Percentiles rank a stretch among this genome's conserved stretches.
These are phyloP conservation scores for Termitomyces heimii DNA, from an alignment of 768 basidiomycete genomes.

Conservation along the genomic window DNA sequence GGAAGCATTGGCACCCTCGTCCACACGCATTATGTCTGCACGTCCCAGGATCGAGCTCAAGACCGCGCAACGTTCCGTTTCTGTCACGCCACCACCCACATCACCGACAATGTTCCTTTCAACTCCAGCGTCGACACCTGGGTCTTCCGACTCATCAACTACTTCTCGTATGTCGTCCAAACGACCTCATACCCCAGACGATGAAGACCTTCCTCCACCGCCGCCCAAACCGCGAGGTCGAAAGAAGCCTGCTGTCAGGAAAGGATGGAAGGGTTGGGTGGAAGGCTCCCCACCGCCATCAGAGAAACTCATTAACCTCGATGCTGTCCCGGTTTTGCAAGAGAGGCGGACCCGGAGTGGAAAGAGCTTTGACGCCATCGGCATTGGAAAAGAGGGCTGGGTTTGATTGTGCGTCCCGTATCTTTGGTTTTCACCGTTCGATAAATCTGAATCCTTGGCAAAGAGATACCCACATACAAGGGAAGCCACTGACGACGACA, in stretches of 20 bases:
- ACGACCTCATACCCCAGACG: conserved; percentile 69
- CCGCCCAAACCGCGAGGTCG: conserved; percentile 31
- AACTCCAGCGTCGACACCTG: conserved; percentile 70
- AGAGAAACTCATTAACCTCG: conserved; percentile 77
- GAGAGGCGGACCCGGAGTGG: conserved; percentile 80
- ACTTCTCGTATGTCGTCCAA: conserved; percentile 79
- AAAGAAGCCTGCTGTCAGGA: conserved; percentile 63
- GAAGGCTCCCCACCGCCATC: conserved; percentile 80
- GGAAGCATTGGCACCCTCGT: background rate
- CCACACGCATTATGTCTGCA: conserved; percentile 8
- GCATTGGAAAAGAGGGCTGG: conserved; percentile 74
- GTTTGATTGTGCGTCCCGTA: conserved; percentile 49
- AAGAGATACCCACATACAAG: conserved; percentile 12
- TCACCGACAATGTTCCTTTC: conserved; percentile 37
- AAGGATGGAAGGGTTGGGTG: conserved; percentile 91
- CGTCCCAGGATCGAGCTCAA: conserved; percentile 73
- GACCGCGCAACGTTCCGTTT: conserved; percentile 62
- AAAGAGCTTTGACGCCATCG: conserved; percentile 79
- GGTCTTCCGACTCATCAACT: conserved; percentile 65
- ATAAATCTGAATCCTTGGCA: conserved; percentile 34
- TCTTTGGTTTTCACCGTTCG: conserved; percentile 39
- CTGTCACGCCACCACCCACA: conserved; percentile 69
- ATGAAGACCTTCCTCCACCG: conserved; percentile 36
- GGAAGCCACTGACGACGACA: conserved; percentile 19
- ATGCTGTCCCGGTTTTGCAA: conserved; percentile 60